These are phyloP conservation scores for Abortiporus biennis DNA, from an alignment of 1,284 basidiomycete genomes.

Conservation along the genomic window DNA sequence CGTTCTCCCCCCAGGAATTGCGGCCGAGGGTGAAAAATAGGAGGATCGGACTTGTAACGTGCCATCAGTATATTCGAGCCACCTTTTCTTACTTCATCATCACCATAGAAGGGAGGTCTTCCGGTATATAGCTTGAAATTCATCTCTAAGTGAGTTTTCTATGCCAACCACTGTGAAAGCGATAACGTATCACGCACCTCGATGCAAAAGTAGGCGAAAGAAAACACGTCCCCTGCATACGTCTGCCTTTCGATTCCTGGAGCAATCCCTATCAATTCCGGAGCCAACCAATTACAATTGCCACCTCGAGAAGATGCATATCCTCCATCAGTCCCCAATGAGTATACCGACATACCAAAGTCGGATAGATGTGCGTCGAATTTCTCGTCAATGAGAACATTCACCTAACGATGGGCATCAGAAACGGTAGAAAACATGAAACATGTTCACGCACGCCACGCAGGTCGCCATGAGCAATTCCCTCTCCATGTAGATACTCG, in stretches of 20 bases:
- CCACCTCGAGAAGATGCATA: not conserved
- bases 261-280: constrained; percentile 2
- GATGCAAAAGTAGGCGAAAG: constrained; percentile 2
- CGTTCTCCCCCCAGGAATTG: no score
- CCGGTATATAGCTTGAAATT: no score
- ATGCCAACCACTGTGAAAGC: no score
- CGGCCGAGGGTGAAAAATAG: no score
- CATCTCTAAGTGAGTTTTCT: no score
- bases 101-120: no score
- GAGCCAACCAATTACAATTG: constrained; percentile 2
- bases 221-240: constrained; percentile 5
- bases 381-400: constrained; percentile 5
- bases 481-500: constrained; percentile 4
- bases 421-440: not conserved
- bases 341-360: constrained; percentile 4
- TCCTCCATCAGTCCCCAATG: not conserved
- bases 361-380: constrained; percentile 1
- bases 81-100: no score
- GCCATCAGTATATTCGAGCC: no score
- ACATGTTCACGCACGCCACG: constrained; percentile 1
- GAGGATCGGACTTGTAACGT: no score
- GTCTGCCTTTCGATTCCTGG: not conserved
- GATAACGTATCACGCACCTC: no score
- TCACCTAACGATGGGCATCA: not conserved
- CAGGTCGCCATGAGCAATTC: constrained; percentile 7